phyloP scores from a whole-genome alignment of 2,329 filamentous ascomycete genomes.

The Neonectria neomacrospora region DNA sequence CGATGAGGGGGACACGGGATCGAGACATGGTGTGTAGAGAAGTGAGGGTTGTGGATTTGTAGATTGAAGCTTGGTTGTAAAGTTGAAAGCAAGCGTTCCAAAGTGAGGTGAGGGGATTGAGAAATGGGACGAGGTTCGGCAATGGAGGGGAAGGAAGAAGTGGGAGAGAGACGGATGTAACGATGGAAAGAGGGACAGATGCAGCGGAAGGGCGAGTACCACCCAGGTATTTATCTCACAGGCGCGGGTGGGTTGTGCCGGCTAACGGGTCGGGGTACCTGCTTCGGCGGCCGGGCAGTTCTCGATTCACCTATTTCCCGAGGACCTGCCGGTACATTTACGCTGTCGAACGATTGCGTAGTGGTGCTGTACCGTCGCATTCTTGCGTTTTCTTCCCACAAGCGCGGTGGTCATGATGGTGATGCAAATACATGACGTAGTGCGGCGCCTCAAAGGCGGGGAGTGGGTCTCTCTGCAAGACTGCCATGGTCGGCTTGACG shows the following conservation, averaged over 20 bases:
- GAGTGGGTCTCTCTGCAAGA: constrained; percentile 24
- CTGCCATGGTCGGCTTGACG: not conserved
- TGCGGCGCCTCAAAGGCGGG: constrained; percentile 24
- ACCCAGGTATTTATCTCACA: constrained; percentile 24
- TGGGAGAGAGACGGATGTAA: constrained; percentile 16
- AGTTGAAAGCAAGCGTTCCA: not conserved
- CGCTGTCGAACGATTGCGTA: not conserved
- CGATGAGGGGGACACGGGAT: constrained; percentile 60
- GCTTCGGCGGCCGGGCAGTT: constrained; percentile 3
- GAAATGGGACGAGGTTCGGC: not conserved
- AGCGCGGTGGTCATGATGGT: constrained; percentile 32
- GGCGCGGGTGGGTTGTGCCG: constrained; percentile 17
- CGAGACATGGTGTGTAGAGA: constrained; percentile 49
- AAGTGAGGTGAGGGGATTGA: constrained; percentile 2
- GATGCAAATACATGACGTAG: constrained; percentile 46
- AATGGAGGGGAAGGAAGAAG: constrained; percentile 6
- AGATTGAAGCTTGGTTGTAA: not conserved
- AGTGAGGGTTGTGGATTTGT: constrained; percentile 1
- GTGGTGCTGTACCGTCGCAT: constrained; percentile 3
- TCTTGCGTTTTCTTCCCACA: not conserved
- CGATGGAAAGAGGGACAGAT: constrained; percentile 1
- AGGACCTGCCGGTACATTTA: not conserved
- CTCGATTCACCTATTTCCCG: constrained; percentile 2
- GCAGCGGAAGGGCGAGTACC: constrained; percentile 12
- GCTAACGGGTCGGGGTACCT: constrained; percentile 8